Evolutionary conservation across 257 asterid genomes (phyloP).

Genomic region (Coffea canephora): DNA sequence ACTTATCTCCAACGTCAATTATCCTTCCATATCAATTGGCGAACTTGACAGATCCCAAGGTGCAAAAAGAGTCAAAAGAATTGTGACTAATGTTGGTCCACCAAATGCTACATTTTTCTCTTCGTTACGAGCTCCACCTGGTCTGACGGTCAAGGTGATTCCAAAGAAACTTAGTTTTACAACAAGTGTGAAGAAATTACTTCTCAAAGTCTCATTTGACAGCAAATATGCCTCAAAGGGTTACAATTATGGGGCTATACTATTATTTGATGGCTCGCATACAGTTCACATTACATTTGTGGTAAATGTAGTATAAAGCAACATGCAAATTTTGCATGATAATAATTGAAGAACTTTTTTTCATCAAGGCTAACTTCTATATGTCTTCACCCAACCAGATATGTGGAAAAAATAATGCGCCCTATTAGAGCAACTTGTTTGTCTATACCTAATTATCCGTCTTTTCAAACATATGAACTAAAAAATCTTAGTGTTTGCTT

Average conservation of each 20-base stretch:
- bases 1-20: constrained; percentile 56
- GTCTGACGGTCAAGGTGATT: constrained; percentile 41
- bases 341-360: too few relatives aligned
- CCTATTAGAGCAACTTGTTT: too few relatives aligned
- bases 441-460: too few relatives aligned
- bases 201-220: constrained; percentile 53
- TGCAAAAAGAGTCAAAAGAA: constrained; percentile 44
- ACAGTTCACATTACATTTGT: constrained; percentile 56
- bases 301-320: constrained; percentile 37
- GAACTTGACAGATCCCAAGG: constrained; percentile 29
- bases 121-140: constrained; percentile 45
- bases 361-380: too few relatives aligned
- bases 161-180: constrained; percentile 38
- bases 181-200: constrained; percentile 21
- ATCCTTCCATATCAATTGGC: constrained; percentile 67
- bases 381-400: too few relatives aligned
- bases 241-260: constrained; percentile 55
- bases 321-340: too few relatives aligned
- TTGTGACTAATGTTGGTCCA: constrained; percentile 52
- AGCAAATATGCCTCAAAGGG: constrained; percentile 50
- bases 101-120: constrained; percentile 40
- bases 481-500: too few relatives aligned
- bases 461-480: too few relatives aligned
- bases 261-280: constrained; percentile 64
- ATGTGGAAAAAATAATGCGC: too few relatives aligned